phyloP scores from a whole-genome alignment of 108 stramenopile species.

The Bacterosira constricta region DNA sequence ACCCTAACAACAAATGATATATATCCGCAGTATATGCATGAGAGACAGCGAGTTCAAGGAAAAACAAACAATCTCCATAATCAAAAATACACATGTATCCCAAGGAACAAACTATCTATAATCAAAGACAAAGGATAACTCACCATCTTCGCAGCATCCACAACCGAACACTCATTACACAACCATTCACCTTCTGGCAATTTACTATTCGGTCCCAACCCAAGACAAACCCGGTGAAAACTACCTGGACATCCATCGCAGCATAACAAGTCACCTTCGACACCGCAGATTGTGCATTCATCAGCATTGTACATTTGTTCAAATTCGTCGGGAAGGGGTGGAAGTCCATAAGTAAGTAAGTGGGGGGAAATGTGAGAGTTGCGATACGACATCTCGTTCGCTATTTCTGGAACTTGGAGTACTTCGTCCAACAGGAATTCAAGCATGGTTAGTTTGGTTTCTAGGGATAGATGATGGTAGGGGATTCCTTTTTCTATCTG shows the following conservation, averaged over 20 bases:
- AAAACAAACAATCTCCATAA: too few species aligned
- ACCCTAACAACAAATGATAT: too few species aligned
- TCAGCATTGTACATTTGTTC: slow-evolving; percentile 69
- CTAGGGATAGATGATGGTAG: slow-evolving; percentile 66
- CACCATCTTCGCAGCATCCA: slow-evolving; percentile 60
- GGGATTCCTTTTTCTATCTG: slow-evolving; percentile 62
- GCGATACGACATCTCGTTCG: slow-evolving; percentile 59
- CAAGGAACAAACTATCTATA: too few species aligned
- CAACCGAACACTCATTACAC: slow-evolving; percentile 76
- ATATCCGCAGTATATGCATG: neutral
- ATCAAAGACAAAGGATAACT: too few species aligned
- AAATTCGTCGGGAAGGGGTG: slow-evolving; percentile 54
- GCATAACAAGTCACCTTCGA: slow-evolving; percentile 82
- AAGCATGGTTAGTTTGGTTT: slow-evolving; percentile 67
- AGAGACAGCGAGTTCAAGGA: neutral
- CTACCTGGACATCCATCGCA: slow-evolving; percentile 82
- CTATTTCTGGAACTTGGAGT: slow-evolving; percentile 56
- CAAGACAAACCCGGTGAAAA: slow-evolving; percentile 69
- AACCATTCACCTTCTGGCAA: slow-evolving; percentile 82
- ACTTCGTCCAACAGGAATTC: slow-evolving; percentile 86
- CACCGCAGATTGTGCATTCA: slow-evolving; percentile 70
- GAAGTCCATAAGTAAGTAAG: slow-evolving; percentile 41
- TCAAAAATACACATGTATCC: too few species aligned
- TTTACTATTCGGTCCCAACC: slow-evolving; percentile 30
- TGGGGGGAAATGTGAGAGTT: slow-evolving; percentile 12